Evolutionary conservation across 495 filamentous ascomycete species (phyloP).

Genomic region (Trichocladium antarcticum): DNA sequence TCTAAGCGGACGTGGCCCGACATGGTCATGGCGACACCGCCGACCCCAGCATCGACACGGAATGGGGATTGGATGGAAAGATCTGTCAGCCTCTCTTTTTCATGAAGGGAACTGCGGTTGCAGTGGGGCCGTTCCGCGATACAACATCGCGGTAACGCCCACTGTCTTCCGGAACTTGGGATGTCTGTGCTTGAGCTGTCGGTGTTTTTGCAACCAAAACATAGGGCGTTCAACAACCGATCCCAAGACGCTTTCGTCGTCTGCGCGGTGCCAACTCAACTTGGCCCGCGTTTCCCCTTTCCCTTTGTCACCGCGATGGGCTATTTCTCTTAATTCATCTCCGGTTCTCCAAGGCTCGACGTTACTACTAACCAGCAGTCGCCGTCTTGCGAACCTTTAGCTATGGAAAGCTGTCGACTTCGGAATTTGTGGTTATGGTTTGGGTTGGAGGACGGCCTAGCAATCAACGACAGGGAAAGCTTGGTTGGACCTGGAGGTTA

Average conservation of each 20-base stretch:
- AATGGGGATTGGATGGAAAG: slow-evolving; percentile 24
- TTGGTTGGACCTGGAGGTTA: not conserved
- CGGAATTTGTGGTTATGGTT: too few relatives aligned
- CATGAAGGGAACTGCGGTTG: slow-evolving; percentile 19
- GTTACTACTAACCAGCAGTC: not conserved
- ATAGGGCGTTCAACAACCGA: slow-evolving; percentile 65
- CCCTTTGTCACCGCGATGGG: not conserved
- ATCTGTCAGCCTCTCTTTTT: slow-evolving; percentile 21
- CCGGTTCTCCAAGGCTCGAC: not conserved
- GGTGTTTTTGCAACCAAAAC: slow-evolving; percentile 78
- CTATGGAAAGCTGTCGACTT: too few relatives aligned
- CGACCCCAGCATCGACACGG: slow-evolving; percentile 1
- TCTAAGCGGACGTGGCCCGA: slow-evolving; percentile 36
- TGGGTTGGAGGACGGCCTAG: too few relatives aligned
- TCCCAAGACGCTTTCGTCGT: slow-evolving; percentile 57
- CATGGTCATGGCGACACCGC: not conserved
- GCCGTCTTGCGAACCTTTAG: not conserved
- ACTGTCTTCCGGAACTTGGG: slow-evolving; percentile 35
- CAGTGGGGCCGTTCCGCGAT: slow-evolving; percentile 30
- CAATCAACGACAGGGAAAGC: not conserved
- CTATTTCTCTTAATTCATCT: not conserved
- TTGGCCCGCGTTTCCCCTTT: slow-evolving; percentile 41
- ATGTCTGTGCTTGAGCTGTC: slow-evolving; percentile 45
- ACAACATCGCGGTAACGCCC: slow-evolving; percentile 38
- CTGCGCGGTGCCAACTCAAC: slow-evolving; percentile 58